Percentiles rank a stretch among this genome's conserved stretches.
These are phyloP conservation scores for Porcisia deanei DNA, from an alignment of 208 protist genomes.

Conservation along the genomic window DNA sequence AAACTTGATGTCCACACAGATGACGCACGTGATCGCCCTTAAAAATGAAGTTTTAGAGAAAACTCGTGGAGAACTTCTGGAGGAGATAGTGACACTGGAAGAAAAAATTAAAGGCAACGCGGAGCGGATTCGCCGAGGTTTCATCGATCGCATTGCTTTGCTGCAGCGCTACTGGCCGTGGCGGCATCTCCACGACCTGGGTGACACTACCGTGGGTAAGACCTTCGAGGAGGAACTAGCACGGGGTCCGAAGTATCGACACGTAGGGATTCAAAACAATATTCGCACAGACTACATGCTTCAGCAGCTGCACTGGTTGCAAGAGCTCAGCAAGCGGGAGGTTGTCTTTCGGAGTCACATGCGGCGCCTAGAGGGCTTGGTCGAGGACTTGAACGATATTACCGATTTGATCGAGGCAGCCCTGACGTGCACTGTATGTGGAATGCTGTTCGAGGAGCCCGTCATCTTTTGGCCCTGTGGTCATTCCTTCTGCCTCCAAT, in stretches of 20 bases:
- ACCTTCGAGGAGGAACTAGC: slow-evolving; percentile 84
- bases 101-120: slow-evolving; percentile 36
- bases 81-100: slow-evolving; percentile 51
- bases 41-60: slow-evolving; percentile 29
- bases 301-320: slow-evolving; percentile 80
- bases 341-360: slow-evolving; percentile 65
- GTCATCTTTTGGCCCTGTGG: slow-evolving; percentile 89
- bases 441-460: slow-evolving; percentile 78
- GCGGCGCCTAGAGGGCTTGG: slow-evolving; percentile 63
- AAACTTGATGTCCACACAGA: slow-evolving; percentile 49
- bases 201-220: slow-evolving; percentile 63
- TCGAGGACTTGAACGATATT: slow-evolving; percentile 85
- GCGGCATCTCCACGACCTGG: slow-evolving; percentile 80
- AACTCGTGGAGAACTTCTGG: slow-evolving; percentile 28
- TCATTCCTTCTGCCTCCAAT: slow-evolving; percentile 79
- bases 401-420: slow-evolving; percentile 77
- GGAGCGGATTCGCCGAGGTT: slow-evolving; percentile 61
- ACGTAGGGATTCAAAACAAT: slow-evolving; percentile 83
- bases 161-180: slow-evolving; percentile 89
- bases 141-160: slow-evolving; percentile 74
- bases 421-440: slow-evolving; percentile 78
- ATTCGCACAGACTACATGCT: slow-evolving; percentile 78
- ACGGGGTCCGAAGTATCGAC: slow-evolving; percentile 80
- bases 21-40: slow-evolving; percentile 51
- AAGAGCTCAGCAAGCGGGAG: slow-evolving; percentile 55